Base-by-base conservation (phyloP, 1,139 yeast genomes). In the Protomyces macrosporus region DNA sequence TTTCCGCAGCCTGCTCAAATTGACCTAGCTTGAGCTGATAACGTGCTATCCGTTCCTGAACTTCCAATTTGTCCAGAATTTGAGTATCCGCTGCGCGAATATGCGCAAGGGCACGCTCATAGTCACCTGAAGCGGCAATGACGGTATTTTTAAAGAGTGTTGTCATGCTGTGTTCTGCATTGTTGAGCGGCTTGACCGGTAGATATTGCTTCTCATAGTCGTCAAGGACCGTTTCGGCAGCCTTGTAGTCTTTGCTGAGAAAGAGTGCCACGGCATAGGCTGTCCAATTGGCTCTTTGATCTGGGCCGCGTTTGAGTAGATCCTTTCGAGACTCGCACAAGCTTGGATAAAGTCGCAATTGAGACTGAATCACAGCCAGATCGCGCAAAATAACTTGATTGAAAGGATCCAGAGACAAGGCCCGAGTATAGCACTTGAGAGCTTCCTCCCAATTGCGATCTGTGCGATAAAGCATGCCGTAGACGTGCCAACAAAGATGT, bases 211-310 rank as follows among this genome's bases (percentile, higher is more conserved):
- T 51, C 6, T 52, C 53, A 16, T 45, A 58, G 14, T 52, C 55
- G 6, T 40, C 33, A 16, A 91, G 80, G 2, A 95, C 87, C 63
- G 83, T 81, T 66, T 86, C 85, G 3, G 97, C 95, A 14, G 82
- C 83, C 40, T 77, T 77, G 71, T 79, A 82, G 71, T 91, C 90
- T 35, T 82, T 81, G 71, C 82, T 83, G 72, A 91, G 79, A 73
- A 88, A 90, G 71, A 88, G 90, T 0, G 97, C 96, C 50, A 89
- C 80, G 0, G 97, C 97, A 64, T 88, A 79, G 0, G 88, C 87
- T 1, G 96, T 88, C 97, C 98, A 95, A 72, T 90, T 87, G 69
- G 95, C 93, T 69, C 97, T 82, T 72, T 84, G 87, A 0, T 96
- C 96, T 10, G 96, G 87, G 70, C 84, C 88, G 52, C 82, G 82